Evolutionary conservation across 208 protist genomes (phyloP).

Genomic region (Leishmania gerbilli): DNA sequence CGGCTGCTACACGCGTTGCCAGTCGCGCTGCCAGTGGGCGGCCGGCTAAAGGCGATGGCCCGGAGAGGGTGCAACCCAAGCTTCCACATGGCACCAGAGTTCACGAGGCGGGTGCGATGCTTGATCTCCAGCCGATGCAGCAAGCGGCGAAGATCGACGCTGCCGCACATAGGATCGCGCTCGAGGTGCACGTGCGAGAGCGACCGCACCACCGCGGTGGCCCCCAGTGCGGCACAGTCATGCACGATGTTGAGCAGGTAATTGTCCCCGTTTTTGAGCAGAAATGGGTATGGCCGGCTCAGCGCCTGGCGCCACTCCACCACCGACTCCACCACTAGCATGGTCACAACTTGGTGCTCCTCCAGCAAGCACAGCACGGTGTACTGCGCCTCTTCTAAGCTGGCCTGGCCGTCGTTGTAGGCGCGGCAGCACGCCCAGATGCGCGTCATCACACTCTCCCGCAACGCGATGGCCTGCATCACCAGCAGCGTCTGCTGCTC

Average conservation of each 20-base stretch:
- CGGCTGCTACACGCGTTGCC: neutral
- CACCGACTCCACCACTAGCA: conserved; percentile 64
- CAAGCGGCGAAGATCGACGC: conserved; percentile 35
- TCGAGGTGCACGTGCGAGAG: conserved; percentile 44
- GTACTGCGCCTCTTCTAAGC: conserved; percentile 48
- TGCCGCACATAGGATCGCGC: conserved; percentile 50
- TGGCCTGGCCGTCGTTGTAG: conserved; percentile 29
- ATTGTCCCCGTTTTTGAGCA: conserved; percentile 42
- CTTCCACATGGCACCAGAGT: conserved; percentile 40
- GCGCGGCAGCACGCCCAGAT: conserved; percentile 43
- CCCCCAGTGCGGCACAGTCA: conserved; percentile 45
- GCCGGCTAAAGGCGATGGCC: neutral
- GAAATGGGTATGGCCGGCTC: conserved; percentile 60
- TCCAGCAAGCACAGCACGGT: conserved; percentile 42
- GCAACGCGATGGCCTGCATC: conserved; percentile 36
- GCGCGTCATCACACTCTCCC: conserved; percentile 45
- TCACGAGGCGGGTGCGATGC: conserved; percentile 42
- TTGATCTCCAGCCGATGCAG: conserved; percentile 34
- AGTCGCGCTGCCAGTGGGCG: neutral
- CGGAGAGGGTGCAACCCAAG: conserved; percentile 35
- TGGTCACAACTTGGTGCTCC: conserved; percentile 55
- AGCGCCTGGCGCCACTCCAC: conserved; percentile 68
- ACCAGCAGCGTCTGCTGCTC: conserved; percentile 41
- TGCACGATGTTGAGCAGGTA: conserved; percentile 59
- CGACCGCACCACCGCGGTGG: conserved; percentile 36